Conservation (phyloP, 805 yeast genomes). For the Metschnikowia hibisci region DNA sequence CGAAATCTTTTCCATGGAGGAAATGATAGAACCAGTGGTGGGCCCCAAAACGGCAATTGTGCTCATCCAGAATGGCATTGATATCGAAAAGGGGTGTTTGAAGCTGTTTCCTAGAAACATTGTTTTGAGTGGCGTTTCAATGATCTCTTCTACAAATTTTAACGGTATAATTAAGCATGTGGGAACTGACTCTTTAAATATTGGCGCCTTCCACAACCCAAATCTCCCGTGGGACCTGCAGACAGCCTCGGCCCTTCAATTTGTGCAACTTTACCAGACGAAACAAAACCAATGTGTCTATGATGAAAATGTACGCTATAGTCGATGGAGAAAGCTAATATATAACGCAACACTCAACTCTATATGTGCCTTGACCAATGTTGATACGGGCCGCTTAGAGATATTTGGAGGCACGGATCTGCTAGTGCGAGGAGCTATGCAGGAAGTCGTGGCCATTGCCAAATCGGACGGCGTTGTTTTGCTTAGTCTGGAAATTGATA, state of each 20-base stretch:
- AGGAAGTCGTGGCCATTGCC: constrained; percentile 22
- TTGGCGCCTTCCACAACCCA: constrained; percentile 33
- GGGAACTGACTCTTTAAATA: constrained; percentile 22
- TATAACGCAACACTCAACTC: constrained; percentile 70
- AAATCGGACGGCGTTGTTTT: constrained; percentile 24
- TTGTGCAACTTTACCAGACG: constrained; percentile 44
- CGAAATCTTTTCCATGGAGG: constrained; percentile 50
- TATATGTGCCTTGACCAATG: constrained; percentile 51
- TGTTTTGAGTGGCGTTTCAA: constrained; percentile 34
- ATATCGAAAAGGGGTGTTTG: constrained; percentile 32
- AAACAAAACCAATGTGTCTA: constrained; percentile 38
- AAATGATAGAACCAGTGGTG: constrained; percentile 49
- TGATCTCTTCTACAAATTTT: constrained; percentile 33
- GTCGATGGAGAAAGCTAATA: constrained; percentile 64
- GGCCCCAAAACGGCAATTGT: constrained; percentile 25
- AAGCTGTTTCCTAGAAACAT: constrained; percentile 30
- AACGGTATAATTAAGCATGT: constrained; percentile 25
- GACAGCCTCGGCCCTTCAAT: constrained; percentile 36
- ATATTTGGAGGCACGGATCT: constrained; percentile 20
- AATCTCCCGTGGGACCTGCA: constrained; percentile 28
- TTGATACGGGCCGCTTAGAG: constrained; percentile 53
- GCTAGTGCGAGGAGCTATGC: constrained; percentile 19
- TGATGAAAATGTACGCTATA: constrained; percentile 44
- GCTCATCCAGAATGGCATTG: constrained; percentile 40
- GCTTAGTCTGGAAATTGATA: constrained; percentile 18